Conservation (phyloP, 371 early-diverging fungal species). For the Mucor piriformis region DNA sequence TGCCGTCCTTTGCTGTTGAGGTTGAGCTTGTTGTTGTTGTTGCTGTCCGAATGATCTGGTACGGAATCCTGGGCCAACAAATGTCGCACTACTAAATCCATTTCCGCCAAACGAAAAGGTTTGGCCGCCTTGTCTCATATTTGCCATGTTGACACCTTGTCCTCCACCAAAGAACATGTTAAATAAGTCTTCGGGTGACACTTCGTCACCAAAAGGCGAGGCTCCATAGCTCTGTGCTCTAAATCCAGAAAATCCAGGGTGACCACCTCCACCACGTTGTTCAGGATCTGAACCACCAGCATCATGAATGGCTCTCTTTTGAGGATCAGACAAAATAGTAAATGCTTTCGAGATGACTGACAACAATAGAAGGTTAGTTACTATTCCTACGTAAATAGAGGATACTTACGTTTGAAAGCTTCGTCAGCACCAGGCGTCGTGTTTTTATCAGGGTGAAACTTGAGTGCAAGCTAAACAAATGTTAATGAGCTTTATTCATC, state of each 20-base stretch:
- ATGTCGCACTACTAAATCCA: slow-evolving; percentile 53
- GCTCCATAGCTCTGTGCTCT: slow-evolving; percentile 29
- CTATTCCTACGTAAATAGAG: slow-evolving; percentile 23
- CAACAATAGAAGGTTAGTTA: neutral
- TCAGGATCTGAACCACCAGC: slow-evolving; percentile 81
- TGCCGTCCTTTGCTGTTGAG: slow-evolving; percentile 19
- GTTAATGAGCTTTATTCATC: neutral
- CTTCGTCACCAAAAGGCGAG: slow-evolving; percentile 69
- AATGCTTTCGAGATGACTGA: slow-evolving; percentile 90
- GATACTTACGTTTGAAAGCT: slow-evolving; percentile 90
- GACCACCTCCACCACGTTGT: slow-evolving; percentile 34
- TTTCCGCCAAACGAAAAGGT: slow-evolving; percentile 32
- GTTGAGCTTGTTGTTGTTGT: slow-evolving; percentile 18
- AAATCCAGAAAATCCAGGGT: slow-evolving; percentile 21
- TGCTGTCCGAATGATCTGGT: slow-evolving; percentile 37
- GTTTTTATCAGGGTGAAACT: slow-evolving; percentile 98
- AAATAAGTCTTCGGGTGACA: slow-evolving; percentile 94
- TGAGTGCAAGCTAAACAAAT: slow-evolving; percentile 86
- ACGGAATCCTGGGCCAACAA: slow-evolving; percentile 53
- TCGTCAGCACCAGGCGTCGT: slow-evolving; percentile 95
- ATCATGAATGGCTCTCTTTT: slow-evolving; percentile 88
- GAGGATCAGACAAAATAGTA: slow-evolving; percentile 85
- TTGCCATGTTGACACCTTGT: slow-evolving; percentile 18
- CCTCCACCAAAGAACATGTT: slow-evolving; percentile 94
- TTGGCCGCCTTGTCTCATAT: slow-evolving; percentile 14